These are phyloP conservation scores for Viridothelium virens DNA, from an alignment of 495 filamentous ascomycete species.

Conservation along the genomic window DNA sequence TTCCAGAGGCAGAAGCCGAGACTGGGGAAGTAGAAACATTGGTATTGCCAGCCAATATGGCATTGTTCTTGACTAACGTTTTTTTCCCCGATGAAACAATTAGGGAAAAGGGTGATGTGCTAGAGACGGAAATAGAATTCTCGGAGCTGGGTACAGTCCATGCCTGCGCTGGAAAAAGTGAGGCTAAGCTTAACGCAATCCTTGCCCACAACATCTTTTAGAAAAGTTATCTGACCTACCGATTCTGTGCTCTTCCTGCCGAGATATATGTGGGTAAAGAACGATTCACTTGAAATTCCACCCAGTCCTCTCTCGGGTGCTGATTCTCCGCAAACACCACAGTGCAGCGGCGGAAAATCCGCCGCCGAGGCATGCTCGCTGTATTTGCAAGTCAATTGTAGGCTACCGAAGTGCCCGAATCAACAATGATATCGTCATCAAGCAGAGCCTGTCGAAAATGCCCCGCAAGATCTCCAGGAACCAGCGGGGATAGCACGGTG, in stretches of 20 bases:
- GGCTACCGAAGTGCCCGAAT: background rate
- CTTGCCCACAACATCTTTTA: background rate
- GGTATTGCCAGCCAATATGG: background rate
- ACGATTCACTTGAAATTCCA: too few species aligned
- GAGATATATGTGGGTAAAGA: too few species aligned
- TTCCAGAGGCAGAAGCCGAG: background rate
- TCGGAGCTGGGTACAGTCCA: background rate
- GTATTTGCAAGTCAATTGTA: background rate
- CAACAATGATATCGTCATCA: background rate
- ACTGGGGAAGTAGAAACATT: background rate
- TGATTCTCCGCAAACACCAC: background rate
- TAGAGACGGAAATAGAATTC: background rate
- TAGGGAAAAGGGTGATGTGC: background rate
- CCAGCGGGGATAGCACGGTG: background rate
- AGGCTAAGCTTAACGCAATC: background rate
- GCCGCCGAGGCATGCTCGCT: background rate
- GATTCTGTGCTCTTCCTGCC: background rate
- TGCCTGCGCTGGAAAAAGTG: background rate
- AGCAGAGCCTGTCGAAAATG: background rate
- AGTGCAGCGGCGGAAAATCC: background rate
- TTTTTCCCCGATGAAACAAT: background rate
- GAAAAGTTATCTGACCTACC: background rate
- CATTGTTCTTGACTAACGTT: background rate
- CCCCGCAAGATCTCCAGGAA: constrained; percentile 10
- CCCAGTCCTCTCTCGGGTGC: background rate